phyloP scores from a whole-genome alignment of 1,139 yeast species.

The Kurtzmaniella natalensis region DNA sequence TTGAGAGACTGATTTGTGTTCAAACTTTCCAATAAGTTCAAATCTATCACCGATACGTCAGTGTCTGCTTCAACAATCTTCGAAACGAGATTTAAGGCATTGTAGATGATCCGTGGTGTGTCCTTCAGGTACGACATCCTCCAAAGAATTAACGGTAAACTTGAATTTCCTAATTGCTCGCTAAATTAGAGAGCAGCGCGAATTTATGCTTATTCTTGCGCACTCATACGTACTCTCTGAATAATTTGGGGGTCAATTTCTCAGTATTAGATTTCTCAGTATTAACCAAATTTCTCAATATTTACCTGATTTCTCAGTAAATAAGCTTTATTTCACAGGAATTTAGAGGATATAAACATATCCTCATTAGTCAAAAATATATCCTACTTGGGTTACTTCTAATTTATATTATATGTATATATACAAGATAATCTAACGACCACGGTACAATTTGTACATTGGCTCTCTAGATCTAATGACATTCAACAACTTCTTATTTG shows the following conservation, averaged over 20 bases:
- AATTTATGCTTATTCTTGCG: too few species aligned
- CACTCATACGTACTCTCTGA: too few species aligned
- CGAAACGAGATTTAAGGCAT: constrained; percentile 27
- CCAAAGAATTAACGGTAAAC: not conserved
- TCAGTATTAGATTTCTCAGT: too few species aligned
- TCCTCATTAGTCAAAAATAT: too few species aligned
- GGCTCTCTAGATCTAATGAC: constrained; percentile 46
- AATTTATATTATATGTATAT: not conserved
- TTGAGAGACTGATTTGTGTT: constrained; percentile 57
- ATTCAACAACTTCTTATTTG: constrained; percentile 60
- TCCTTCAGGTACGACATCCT: constrained; percentile 19
- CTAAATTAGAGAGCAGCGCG: too few species aligned
- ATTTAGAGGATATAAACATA: too few species aligned
- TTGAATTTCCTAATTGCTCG: too few species aligned
- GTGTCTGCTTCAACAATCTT: constrained; percentile 49
- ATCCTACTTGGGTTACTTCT: too few species aligned
- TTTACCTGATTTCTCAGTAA: too few species aligned
- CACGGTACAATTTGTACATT: constrained; percentile 50
- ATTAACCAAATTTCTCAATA: too few species aligned
- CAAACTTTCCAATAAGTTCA: constrained; percentile 49
- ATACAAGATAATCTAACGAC: constrained; percentile 34
- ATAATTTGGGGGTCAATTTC: too few species aligned
- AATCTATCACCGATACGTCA: constrained; percentile 46
- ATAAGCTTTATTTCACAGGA: too few species aligned
- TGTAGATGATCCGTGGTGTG: constrained; percentile 25